phyloP scores from a whole-genome alignment of 345 rosid species.

The Boechera retrofracta region DNA sequence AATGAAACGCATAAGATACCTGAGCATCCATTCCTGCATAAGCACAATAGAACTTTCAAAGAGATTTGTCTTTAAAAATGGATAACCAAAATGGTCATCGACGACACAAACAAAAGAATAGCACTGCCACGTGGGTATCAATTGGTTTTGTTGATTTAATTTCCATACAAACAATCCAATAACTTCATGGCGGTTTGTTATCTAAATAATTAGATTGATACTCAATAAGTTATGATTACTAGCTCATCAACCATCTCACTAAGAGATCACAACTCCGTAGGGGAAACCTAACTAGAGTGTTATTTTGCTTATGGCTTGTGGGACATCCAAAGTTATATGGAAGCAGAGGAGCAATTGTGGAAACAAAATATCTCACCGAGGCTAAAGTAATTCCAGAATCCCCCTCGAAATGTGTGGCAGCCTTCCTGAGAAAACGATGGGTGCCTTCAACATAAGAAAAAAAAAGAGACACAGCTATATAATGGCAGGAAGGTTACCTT shows the following conservation, averaged over 20 bases:
- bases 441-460: slow-evolving; percentile 3
- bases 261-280: not conserved
- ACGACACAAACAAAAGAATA: slow-evolving; percentile 13
- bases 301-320: slow-evolving; percentile 1
- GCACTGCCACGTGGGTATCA: not conserved
- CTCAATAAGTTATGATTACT: slow-evolving; percentile 1
- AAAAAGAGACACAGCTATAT: not conserved
- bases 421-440: slow-evolving; percentile 70
- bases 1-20: slow-evolving; percentile 85
- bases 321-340: slow-evolving; percentile 4
- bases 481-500: slow-evolving; percentile 46
- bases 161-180: not conserved
- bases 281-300: not conserved
- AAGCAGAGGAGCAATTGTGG: slow-evolving; percentile 4
- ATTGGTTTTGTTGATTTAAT: not conserved
- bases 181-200: not conserved
- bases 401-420: slow-evolving; percentile 85
- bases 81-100: slow-evolving; percentile 18
- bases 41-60: slow-evolving; percentile 23
- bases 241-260: slow-evolving; percentile 7
- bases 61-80: slow-evolving; percentile 1
- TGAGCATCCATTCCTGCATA: slow-evolving; percentile 96
- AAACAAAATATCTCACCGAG: slow-evolving; percentile 63
- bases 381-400: slow-evolving; percentile 99
- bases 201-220: not conserved